phyloP scores from a whole-genome alignment of 768 basidiomycete species.

The Clitopilus passeckerianus region DNA sequence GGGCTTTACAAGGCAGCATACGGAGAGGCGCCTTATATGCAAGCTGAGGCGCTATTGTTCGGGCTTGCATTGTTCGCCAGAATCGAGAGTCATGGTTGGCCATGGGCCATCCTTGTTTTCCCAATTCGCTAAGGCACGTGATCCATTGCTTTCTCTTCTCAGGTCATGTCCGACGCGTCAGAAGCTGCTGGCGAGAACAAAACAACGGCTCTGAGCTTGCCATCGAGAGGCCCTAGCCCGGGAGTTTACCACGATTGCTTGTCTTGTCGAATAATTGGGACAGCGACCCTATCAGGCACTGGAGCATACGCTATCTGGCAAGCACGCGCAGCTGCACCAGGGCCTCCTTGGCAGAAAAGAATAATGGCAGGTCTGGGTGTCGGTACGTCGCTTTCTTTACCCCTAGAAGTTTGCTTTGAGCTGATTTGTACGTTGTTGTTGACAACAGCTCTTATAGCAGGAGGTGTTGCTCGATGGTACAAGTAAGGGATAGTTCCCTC shows the following conservation, averaged over 20 bases:
- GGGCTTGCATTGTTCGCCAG: not conserved
- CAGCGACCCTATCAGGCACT: slow-evolving; percentile 54
- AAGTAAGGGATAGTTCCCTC: slow-evolving; percentile 13
- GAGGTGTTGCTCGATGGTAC: slow-evolving; percentile 35
- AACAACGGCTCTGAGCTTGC: not conserved
- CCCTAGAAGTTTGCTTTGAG: not conserved
- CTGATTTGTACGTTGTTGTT: not conserved
- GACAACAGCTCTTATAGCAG: slow-evolving; percentile 27
- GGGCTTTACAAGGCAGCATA: not conserved
- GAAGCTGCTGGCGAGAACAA: not conserved
- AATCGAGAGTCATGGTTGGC: too few species aligned
- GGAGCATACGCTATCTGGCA: slow-evolving; percentile 67
- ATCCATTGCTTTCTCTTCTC: not conserved
- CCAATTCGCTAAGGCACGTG: not conserved
- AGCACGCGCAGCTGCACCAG: slow-evolving; percentile 59
- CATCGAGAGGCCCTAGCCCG: slow-evolving; percentile 2
- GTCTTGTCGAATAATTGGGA: slow-evolving; percentile 67
- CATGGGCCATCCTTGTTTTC: not conserved
- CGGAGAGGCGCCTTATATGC: not conserved
- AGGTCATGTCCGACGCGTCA: not conserved
- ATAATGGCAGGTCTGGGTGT: slow-evolving; percentile 60
- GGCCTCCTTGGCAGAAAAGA: slow-evolving; percentile 54
- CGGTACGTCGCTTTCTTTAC: slow-evolving; percentile 32
- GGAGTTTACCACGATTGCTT: slow-evolving; percentile 48
- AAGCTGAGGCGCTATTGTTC: not conserved